Evolutionary conservation across 2,329 filamentous ascomycete species (phyloP), one percentile per base, ranked within the genome.

Genomic region (Trichoderma koningiopsis): DNA sequence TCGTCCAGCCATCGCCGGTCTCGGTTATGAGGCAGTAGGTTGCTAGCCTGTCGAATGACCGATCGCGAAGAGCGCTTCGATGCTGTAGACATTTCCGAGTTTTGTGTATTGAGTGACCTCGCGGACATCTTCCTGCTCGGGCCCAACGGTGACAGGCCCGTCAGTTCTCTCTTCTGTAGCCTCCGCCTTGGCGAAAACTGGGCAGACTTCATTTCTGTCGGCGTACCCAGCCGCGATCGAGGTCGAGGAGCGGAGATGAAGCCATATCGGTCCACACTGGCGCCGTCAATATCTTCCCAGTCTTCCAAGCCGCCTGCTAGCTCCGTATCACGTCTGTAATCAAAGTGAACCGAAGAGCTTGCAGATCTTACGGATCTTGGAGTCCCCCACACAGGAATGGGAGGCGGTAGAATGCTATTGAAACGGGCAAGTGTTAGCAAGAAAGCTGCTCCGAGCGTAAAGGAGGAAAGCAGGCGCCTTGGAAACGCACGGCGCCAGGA

Each of bases 251-350:
- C 76, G 64, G 78, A 84, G 74, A 91, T 91, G 79, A 91, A 91
- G 70, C 89, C 89, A 75, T 91, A 91, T 75, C 89, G 85, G 79
- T 91, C 89, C 71, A 91, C 86, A 76, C 88, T 85, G 61, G 81
- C 82, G 37, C 84, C 87, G 65, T 88, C 81, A 2, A 91, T 80
- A 72, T 91, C 87, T 74, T 90, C 86, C 88, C 88, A 91, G 74
- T 91, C 88, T 76, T 91, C 89, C 24, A 90, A 81, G 19, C 87
- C 87, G 58, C 87, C 86, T 16, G 86, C 86, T 52, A 85, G 78
- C 74, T 88, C 85, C 70, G 83, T 81, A 60, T 80, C 79, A 73
- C 77, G 75, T 70, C 79, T 76, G 63, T 74, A 43, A 78, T 75
- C 83, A 80, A 72, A 78, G 72, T 77, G 81, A 71, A 80, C 82